These are phyloP conservation scores for Nannochloropsis salina DNA, from an alignment of 108 stramenopile species.

Conservation along the genomic window DNA sequence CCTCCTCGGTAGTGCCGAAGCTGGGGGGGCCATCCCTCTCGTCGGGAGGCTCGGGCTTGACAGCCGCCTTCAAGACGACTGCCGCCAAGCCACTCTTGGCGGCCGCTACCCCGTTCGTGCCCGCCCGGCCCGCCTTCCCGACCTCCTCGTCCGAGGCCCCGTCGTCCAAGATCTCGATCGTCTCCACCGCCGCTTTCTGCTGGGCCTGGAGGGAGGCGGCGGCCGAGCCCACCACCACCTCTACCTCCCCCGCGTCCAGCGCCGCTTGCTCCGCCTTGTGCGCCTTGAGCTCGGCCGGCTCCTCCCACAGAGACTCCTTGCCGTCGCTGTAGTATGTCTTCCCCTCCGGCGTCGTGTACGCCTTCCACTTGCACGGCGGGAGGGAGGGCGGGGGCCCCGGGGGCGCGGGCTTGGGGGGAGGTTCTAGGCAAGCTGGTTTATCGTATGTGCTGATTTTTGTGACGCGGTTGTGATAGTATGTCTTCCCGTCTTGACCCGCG, in stretches of 20 bases:
- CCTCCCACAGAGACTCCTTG: conserved; percentile 48
- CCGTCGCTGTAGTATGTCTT: conserved; percentile 58
- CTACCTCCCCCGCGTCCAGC: conserved; percentile 27
- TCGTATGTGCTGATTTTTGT: conserved; percentile 54
- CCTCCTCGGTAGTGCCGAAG: conserved; percentile 46
- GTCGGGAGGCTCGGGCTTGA: conserved; percentile 12
- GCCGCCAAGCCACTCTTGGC: not conserved
- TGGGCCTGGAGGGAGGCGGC: not conserved
- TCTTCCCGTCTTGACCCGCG: conserved; percentile 46
- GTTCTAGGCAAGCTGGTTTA: conserved; percentile 37
- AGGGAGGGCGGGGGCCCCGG: conserved; percentile 41
- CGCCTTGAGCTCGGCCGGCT: conserved; percentile 54
- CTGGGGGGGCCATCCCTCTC: not conserved
- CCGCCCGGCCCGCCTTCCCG: not conserved
- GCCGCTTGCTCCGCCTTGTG: conserved; percentile 45
- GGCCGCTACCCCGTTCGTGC: not conserved
- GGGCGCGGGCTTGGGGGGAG: conserved; percentile 39
- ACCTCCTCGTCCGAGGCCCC: not conserved
- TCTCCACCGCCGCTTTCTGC: not conserved
- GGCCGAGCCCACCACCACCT: not conserved
- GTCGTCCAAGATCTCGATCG: not conserved
- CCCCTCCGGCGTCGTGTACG: conserved; percentile 50
- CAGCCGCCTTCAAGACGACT: not conserved
- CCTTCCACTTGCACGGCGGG: conserved; percentile 56
- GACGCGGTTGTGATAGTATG: conserved; percentile 53